Percentiles rank a stretch among this genome's conserved stretches.
These are phyloP conservation scores for Trametes cinnabarina DNA, from an alignment of 768 basidiomycete genomes.

Conservation along the genomic window DNA sequence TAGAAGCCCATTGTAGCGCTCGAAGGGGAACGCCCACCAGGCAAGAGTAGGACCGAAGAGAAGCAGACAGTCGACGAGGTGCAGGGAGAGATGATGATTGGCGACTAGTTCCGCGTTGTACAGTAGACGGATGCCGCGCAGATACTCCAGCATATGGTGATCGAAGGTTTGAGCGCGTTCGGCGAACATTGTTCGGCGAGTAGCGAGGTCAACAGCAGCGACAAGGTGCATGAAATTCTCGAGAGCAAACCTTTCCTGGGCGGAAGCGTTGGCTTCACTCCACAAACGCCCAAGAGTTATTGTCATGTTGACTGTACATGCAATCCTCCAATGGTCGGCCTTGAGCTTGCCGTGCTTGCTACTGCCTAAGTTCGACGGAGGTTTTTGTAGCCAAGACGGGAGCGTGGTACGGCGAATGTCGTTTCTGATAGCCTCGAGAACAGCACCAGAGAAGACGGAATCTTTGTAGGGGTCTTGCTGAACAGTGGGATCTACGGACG, in stretches of 20 bases:
- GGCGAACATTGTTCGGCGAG: slow-evolving; percentile 9
- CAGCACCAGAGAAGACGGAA: background rate
- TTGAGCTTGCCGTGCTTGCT: slow-evolving; percentile 32
- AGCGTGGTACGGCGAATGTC: slow-evolving; percentile 3
- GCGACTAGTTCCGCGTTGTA: slow-evolving; percentile 31
- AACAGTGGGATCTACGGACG: background rate
- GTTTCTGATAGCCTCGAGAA: background rate
- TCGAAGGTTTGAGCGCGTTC: slow-evolving; percentile 7
- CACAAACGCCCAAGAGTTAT: slow-evolving; percentile 38
- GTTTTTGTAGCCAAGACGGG: slow-evolving; percentile 33
- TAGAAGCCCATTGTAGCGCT: slow-evolving; percentile 30
- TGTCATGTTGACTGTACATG: slow-evolving; percentile 33
- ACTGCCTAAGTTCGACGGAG: slow-evolving; percentile 35
- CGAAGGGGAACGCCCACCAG: slow-evolving; percentile 29
- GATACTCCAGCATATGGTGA: slow-evolving; percentile 20
- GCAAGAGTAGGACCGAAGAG: slow-evolving; percentile 31
- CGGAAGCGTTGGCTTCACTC: slow-evolving; percentile 19
- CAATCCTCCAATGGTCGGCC: slow-evolving; percentile 36
- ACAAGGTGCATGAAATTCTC: slow-evolving; percentile 32
- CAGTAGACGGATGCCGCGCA: slow-evolving; percentile 18
- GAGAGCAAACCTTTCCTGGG: slow-evolving; percentile 16
- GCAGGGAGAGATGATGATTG: slow-evolving; percentile 33
- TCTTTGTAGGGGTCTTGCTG: background rate
- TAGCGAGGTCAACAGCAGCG: slow-evolving; percentile 23
- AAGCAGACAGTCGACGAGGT: slow-evolving; percentile 29